These are phyloP conservation scores for Bremia lactucae DNA, from an alignment of 352 stramenopile species.

Conservation along the genomic window DNA sequence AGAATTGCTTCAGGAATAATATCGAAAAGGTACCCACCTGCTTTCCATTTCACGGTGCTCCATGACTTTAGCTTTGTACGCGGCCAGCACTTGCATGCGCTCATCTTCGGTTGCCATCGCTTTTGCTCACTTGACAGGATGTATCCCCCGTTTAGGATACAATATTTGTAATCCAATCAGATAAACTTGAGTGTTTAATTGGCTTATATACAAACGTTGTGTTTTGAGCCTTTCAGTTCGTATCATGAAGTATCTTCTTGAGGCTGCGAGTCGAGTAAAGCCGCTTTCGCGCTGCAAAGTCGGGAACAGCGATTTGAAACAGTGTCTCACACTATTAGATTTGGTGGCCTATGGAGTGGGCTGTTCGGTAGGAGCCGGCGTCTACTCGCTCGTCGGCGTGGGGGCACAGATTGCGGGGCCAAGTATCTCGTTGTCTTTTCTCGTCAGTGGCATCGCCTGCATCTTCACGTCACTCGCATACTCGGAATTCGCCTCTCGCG, in stretches of 20 bases:
- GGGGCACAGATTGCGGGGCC: slow-evolving; percentile 79
- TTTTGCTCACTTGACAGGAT: not conserved
- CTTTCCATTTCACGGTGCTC: slow-evolving; percentile 95
- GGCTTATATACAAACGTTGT: slow-evolving; percentile 9
- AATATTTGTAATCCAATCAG: slow-evolving; percentile 10
- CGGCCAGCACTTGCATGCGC: slow-evolving; percentile 88
- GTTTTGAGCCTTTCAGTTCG: not conserved
- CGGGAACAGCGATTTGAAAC: slow-evolving; percentile 27
- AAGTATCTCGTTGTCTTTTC: slow-evolving; percentile 85
- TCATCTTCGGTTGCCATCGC: slow-evolving; percentile 81
- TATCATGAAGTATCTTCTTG: slow-evolving; percentile 40
- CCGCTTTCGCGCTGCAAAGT: slow-evolving; percentile 47
- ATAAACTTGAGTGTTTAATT: not conserved
- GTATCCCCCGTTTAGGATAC: slow-evolving; percentile 22
- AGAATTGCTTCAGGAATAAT: not conserved
- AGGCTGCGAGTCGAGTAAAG: slow-evolving; percentile 56
- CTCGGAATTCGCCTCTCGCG: slow-evolving; percentile 79
- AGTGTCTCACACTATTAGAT: slow-evolving; percentile 66
- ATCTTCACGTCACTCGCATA: slow-evolving; percentile 89
- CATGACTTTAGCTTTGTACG: slow-evolving; percentile 93
- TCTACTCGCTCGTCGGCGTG: slow-evolving; percentile 87
- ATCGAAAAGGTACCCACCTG: slow-evolving; percentile 35
- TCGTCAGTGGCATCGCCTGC: slow-evolving; percentile 80
- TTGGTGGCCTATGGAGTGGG: slow-evolving; percentile 85
- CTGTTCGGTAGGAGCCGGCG: slow-evolving; percentile 86